phyloP scores from a whole-genome alignment of 2,329 filamentous ascomycete genomes.

The Gnomoniopsis sp. region DNA sequence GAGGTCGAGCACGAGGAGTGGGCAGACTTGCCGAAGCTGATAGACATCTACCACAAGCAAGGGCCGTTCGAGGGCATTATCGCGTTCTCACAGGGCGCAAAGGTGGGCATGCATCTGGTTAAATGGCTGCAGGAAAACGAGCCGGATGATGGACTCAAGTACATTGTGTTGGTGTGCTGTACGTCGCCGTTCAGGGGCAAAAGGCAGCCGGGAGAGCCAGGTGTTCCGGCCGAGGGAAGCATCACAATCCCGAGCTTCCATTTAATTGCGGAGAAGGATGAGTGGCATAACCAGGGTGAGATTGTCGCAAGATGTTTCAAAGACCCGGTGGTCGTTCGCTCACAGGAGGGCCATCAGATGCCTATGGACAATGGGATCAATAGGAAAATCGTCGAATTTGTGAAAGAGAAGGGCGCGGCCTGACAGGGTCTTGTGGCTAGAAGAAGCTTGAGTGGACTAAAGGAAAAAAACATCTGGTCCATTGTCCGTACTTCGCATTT shows the following conservation, averaged over 20 bases:
- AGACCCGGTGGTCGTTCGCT: constrained; percentile 9
- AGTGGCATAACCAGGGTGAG: constrained; percentile 12
- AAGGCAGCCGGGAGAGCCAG: constrained; percentile 9
- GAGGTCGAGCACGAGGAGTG: constrained; percentile 70
- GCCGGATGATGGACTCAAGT: constrained; percentile 8
- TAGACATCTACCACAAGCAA: constrained; percentile 52
- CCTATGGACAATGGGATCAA: constrained; percentile 8
- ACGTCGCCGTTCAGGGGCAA: constrained; percentile 9
- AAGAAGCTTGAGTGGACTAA: background rate
- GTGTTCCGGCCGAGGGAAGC: constrained; percentile 4
- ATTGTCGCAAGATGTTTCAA: constrained; percentile 9
- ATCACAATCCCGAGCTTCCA: constrained; percentile 10
- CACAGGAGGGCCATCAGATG: constrained; percentile 12
- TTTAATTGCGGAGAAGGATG: constrained; percentile 12
- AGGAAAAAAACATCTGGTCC: too few relatives aligned
- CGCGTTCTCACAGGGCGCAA: constrained; percentile 9
- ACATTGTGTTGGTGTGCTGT: constrained; percentile 8
- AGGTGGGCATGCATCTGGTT: constrained; percentile 10
- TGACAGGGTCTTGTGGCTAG: background rate
- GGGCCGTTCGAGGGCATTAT: constrained; percentile 11
- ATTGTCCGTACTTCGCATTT: too few relatives aligned
- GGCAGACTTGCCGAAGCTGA: constrained; percentile 69
- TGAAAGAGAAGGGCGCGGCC: background rate
- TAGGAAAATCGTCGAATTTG: constrained; percentile 1
- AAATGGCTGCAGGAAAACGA: constrained; percentile 13